Base-by-base conservation (phyloP, 1,284 basidiomycete species). In the Salmacisia buchloeana region DNA sequence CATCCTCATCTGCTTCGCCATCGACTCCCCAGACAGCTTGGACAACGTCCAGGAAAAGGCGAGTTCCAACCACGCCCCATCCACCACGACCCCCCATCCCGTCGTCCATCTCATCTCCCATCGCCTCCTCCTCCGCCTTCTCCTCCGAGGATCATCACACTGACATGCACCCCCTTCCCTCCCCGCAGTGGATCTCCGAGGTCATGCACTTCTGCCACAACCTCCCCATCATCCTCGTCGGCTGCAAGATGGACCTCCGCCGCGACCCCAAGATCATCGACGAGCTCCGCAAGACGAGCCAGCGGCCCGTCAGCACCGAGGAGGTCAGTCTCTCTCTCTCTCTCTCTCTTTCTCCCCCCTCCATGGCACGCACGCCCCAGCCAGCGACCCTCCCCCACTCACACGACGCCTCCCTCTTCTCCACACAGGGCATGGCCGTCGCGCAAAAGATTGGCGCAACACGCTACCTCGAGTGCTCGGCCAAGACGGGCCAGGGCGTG, bases 41-140 rank as follows among this genome's bases (percentile, higher is more conserved):
- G 92, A 93, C 82, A 94, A 94, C 84, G 91, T 94, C 36, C 90
- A 94, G 83, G 92, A 94, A 83, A 94, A 94, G 89, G 90, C 90
- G 39, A 27, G 66, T 57, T 15, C 5, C 13, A 6, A 1, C 18
- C n/a, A n/a, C n/a, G 7, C 41, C 10, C 18, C 41, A 6, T 43
- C 18, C 18, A 2, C 41, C 18, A 43, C 18, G 7, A 1, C 7
- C 18, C 23, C 2, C 18, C 18, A n/a, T 38, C 23, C 35, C 38
- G 23, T 18, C 31, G 29, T 41, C 49, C 49, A 21, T 23, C 41
- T 35, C 45, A 25, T 23, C 1, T 31, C 3, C 3, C 13, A 21
- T 18, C 21, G 29, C 29, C 41, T 27, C 31, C 18, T 23, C 15
- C 59, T n/a, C 15, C 27, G 38, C 35, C 18, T 56, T 31, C 21